Percentiles rank a stretch among this genome's conserved stretches.
These are phyloP conservation scores for Penicillium hordei DNA, from an alignment of 2,329 filamentous ascomycete species.

Conservation along the genomic window DNA sequence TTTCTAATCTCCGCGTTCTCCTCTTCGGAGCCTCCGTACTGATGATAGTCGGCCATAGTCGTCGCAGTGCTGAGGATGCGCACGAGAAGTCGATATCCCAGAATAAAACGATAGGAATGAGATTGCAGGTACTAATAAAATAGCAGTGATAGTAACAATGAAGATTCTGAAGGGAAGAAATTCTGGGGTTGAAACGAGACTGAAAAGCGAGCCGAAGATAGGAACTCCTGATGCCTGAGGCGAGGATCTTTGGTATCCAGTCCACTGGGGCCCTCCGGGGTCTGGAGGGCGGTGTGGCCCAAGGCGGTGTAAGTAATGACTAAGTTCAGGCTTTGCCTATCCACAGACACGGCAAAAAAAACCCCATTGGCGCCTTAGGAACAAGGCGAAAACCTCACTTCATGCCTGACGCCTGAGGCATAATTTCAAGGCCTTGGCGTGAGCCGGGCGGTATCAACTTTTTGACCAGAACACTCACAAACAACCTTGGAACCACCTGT, in stretches of 20 bases:
- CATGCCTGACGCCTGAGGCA: not conserved
- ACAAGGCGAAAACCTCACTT: not conserved
- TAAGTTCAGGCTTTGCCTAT: no score
- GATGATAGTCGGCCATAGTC: constrained; percentile 69
- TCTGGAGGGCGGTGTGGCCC: not conserved
- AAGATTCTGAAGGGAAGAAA: constrained; percentile 5
- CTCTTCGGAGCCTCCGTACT: constrained; percentile 72
- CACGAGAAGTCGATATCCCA: not conserved
- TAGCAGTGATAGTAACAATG: constrained; percentile 16
- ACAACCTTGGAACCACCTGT: not conserved
- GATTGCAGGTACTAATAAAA: constrained; percentile 7
- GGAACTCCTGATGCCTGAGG: constrained; percentile 5
- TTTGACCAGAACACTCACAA: constrained; percentile 5
- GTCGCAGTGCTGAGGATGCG: constrained; percentile 14
- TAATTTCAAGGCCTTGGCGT: not conserved
- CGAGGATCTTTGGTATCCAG: not conserved
- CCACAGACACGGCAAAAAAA: not conserved
- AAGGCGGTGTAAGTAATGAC: not conserved
- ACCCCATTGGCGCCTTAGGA: not conserved
- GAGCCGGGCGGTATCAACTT: constrained; percentile 11
- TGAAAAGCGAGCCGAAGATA: constrained; percentile 11
- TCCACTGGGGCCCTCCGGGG: not conserved
- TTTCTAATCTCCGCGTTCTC: constrained; percentile 80
- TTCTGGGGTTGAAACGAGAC: constrained; percentile 3
- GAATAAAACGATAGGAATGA: not conserved